Percentiles rank a stretch among this genome's conserved stretches.
These are phyloP conservation scores for Xylaria intraflava DNA, from an alignment of 495 filamentous ascomycete species.

Conservation along the genomic window DNA sequence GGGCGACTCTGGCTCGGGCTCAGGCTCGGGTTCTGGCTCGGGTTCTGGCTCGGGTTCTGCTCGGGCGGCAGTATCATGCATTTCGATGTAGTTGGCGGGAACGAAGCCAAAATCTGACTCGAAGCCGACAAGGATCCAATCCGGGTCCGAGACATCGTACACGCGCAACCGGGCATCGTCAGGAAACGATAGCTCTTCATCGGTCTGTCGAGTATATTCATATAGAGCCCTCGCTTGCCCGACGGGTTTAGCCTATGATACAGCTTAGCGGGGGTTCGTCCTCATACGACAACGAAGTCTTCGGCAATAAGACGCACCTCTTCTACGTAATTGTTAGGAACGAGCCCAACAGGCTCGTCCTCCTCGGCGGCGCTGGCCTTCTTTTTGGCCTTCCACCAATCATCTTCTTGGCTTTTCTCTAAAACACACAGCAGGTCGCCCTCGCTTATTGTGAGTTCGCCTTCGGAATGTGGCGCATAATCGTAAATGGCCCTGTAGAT, in stretches of 20 bases:
- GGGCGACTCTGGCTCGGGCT: neutral
- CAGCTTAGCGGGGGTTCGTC: conserved; percentile 10
- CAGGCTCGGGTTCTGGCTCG: conserved; percentile 16
- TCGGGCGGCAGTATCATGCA: conserved; percentile 29
- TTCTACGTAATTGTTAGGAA: conserved; percentile 93
- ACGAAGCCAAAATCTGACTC: conserved; percentile 89
- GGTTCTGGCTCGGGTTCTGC: conserved; percentile 16
- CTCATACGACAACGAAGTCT: neutral
- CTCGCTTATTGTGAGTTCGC: conserved; percentile 80
- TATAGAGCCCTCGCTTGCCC: conserved; percentile 78
- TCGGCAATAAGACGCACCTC: conserved; percentile 58
- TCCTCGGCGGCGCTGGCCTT: conserved; percentile 86
- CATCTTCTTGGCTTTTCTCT: conserved; percentile 83
- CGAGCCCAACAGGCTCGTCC: conserved; percentile 87
- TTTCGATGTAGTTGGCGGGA: conserved; percentile 94
- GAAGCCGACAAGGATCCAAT: conserved; percentile 89
- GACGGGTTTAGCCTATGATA: conserved; percentile 59
- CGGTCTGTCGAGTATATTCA: conserved; percentile 94
- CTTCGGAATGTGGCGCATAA: conserved; percentile 81
- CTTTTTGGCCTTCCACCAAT: conserved; percentile 99
- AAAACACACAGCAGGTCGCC: conserved; percentile 89
- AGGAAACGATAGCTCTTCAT: conserved; percentile 93
- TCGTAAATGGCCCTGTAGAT: conserved; percentile 91
- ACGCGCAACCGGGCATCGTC: conserved; percentile 81
- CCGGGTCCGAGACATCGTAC: conserved; percentile 85